phyloP scores from a whole-genome alignment of 257 asterid genomes.

The Gentiana macrophylla region DNA sequence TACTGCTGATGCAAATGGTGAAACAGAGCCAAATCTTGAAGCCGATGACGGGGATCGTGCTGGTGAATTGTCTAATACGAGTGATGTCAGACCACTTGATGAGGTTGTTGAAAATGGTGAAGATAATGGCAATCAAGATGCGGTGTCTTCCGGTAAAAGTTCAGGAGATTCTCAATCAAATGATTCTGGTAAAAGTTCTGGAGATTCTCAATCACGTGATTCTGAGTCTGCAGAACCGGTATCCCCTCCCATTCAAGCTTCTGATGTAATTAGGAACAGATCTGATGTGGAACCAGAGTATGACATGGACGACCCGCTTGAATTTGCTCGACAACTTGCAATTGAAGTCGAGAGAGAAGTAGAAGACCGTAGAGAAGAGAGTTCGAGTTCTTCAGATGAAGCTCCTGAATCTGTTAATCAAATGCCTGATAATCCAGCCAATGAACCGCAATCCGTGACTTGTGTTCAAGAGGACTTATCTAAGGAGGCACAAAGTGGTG shows the following conservation, averaged over 20 bases:
- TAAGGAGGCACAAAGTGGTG: slow-evolving; percentile 22
- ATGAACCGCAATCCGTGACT: slow-evolving; percentile 26
- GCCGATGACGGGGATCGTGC: slow-evolving; percentile 13
- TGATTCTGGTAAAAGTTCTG: slow-evolving; percentile 17
- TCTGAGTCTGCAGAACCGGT: slow-evolving; percentile 16
- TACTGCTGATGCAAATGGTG: slow-evolving; percentile 33
- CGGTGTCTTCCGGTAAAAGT: slow-evolving; percentile 10
- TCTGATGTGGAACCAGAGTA: slow-evolving; percentile 39
- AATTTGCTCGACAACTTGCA: slow-evolving; percentile 73
- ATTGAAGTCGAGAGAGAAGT: slow-evolving; percentile 79
- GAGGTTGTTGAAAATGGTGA: slow-evolving; percentile 23
- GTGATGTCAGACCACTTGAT: slow-evolving; percentile 21
- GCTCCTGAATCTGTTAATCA: slow-evolving; percentile 23
- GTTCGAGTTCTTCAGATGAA: slow-evolving; percentile 60
- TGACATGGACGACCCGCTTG: slow-evolving; percentile 65
- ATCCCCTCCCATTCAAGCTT: slow-evolving; percentile 12
- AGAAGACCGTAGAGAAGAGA: slow-evolving; percentile 45
- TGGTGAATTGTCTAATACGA: slow-evolving; percentile 15
- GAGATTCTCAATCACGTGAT: slow-evolving; percentile 18
- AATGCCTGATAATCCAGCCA: slow-evolving; percentile 36
- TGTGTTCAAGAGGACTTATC: slow-evolving; percentile 30
- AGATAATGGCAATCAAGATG: slow-evolving; percentile 14
- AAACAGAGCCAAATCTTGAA: slow-evolving; percentile 10
- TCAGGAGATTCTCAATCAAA: neutral
- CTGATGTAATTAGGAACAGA: slow-evolving; percentile 20